A percentile compares a stretch with the other conserved stretches of the same genome.
Evolutionary conservation across 495 filamentous ascomycete genomes (phyloP).

Genomic region (Podospora comata): DNA sequence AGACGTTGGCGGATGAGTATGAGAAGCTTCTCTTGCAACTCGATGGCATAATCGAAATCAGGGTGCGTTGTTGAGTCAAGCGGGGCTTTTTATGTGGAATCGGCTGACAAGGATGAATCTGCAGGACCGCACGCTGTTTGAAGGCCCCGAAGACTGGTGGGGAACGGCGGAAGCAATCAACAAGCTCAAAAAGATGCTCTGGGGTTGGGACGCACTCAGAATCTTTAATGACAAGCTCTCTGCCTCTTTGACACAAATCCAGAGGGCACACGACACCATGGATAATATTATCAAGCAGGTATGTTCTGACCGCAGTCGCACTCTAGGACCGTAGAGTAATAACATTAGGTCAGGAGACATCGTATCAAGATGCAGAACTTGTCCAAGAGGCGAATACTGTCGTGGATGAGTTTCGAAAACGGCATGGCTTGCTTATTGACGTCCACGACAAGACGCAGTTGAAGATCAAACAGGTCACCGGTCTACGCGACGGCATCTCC

Average conservation of each 20-base stretch:
- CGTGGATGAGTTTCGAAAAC: constrained; percentile 21
- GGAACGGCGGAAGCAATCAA: constrained; percentile 20
- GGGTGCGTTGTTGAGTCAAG: constrained; percentile 4
- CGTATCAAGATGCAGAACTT: constrained; percentile 18
- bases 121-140: constrained; percentile 18
- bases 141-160: constrained; percentile 21
- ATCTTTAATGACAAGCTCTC: constrained; percentile 23
- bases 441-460: constrained; percentile 20
- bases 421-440: constrained; percentile 18
- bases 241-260: constrained; percentile 16
- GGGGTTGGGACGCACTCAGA: constrained; percentile 22
- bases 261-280: constrained; percentile 18
- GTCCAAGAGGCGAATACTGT: constrained; percentile 20
- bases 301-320: not conserved
- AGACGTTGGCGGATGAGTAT: constrained; percentile 19
- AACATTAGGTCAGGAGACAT: constrained; percentile 1
- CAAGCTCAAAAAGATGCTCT: constrained; percentile 26
- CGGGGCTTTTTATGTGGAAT: not conserved
- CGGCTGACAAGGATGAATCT: not conserved
- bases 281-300: constrained; percentile 18
- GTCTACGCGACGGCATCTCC: constrained; percentile 21
- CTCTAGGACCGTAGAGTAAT: not conserved
- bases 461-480: constrained; percentile 26
- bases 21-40: constrained; percentile 11
- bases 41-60: constrained; percentile 21